A percentile compares a stretch with the other conserved stretches of the same genome.
These are phyloP conservation scores for Solanum chacoense DNA, from an alignment of 305 asterid genomes.

Conservation along the genomic window DNA sequence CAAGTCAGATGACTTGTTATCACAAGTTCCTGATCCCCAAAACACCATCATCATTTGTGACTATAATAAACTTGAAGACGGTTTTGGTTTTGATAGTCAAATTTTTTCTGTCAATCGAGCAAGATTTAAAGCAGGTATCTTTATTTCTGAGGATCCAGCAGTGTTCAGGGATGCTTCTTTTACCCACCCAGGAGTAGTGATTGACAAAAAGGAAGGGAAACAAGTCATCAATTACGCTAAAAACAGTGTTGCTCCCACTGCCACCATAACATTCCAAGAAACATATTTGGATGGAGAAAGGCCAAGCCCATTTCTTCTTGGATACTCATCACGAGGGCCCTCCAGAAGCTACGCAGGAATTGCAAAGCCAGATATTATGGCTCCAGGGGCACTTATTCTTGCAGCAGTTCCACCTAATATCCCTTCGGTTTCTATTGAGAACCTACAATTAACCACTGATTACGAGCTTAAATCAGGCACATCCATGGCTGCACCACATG, in stretches of 20 bases:
- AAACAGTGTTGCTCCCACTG: background rate
- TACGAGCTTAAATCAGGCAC: conserved; percentile 3
- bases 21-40: background rate
- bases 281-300: background rate
- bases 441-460: background rate
- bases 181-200: conserved; percentile 36
- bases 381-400: conserved; percentile 23
- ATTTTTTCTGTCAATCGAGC: conserved; percentile 7
- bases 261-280: background rate
- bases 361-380: conserved; percentile 34
- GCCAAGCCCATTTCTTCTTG: background rate
- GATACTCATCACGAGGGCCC: conserved; percentile 21
- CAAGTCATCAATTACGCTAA: conserved; percentile 13
- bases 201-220: conserved; percentile 17
- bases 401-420: conserved; percentile 21
- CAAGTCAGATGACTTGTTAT: background rate
- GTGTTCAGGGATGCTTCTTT: conserved; percentile 1
- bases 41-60: background rate
- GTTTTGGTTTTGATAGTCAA: background rate
- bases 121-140: conserved; percentile 23
- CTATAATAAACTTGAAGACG: background rate
- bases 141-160: conserved; percentile 22
- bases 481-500: conserved; percentile 19
- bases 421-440: background rate
- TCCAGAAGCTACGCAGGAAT: conserved; percentile 16